A percentile compares a stretch with the other conserved stretches of the same genome.
phyloP scores from a whole-genome alignment of 495 filamentous ascomycete genomes.

The Penicillium cinerascens region DNA sequence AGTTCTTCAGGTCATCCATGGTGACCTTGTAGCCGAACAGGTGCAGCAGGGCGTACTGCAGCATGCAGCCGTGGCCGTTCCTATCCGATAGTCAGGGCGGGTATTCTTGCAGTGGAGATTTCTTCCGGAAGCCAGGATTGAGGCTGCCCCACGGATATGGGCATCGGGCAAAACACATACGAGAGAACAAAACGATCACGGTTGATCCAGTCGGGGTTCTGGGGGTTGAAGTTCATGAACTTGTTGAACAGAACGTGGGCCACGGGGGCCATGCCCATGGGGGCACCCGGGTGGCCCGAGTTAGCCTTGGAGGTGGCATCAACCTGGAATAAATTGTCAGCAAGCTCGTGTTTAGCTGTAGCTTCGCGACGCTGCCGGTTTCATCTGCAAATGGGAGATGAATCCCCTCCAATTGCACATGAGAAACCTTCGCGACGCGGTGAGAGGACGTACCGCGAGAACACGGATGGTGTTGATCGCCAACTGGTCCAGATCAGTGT shows the following conservation, averaged over 20 bases:
- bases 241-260: slow-evolving; percentile 98
- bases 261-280: slow-evolving; percentile 98
- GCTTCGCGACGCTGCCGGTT: neutral
- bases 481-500: slow-evolving; percentile 77
- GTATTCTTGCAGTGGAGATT: neutral
- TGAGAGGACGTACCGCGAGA: slow-evolving; percentile 66
- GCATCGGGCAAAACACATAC: slow-evolving; percentile 56
- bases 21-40: slow-evolving; percentile 84
- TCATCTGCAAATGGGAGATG: neutral
- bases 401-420: slow-evolving; percentile 7
- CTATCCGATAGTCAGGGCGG: slow-evolving; percentile 44
- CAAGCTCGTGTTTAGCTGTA: neutral
- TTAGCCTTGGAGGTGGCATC: slow-evolving; percentile 97
- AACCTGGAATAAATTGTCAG: slow-evolving; percentile 54
- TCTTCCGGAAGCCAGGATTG: neutral
- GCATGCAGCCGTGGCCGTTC: slow-evolving; percentile 98
- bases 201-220: slow-evolving; percentile 96
- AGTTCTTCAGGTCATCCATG: slow-evolving; percentile 89
- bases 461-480: slow-evolving; percentile 97
- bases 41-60: slow-evolving; percentile 97
- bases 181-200: slow-evolving; percentile 98
- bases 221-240: slow-evolving; percentile 99
- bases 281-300: slow-evolving; percentile 97
- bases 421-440: slow-evolving; percentile 5
- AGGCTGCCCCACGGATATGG: neutral